Base-by-base conservation (phyloP, 345 rosid genomes). In the Laguncularia racemosa region DNA sequence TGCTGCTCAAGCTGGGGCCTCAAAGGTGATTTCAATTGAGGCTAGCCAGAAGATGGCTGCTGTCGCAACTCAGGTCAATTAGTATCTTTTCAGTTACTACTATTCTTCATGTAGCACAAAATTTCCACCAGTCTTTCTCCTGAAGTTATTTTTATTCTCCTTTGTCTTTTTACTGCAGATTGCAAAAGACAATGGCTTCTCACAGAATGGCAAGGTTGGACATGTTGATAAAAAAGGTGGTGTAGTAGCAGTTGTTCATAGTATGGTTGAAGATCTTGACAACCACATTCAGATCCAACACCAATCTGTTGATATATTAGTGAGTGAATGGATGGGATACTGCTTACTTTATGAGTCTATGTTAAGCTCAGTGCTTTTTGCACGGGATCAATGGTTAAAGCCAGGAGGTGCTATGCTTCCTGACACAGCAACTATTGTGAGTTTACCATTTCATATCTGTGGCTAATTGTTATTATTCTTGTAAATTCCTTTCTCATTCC, bases 291-390 rank as follows among this genome's bases (percentile, higher is more conserved):
- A 76, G 64, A 82, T 91, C 57, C 80, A 88, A 75, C 88, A 88
- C 14, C 84, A 76, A 13, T 49, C 57, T 16, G 57, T 78, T 13
- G 99, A 93, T 73, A 77, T 89, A 52, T 67, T 89, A 63, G 73
- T 89, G 64, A 93, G 97, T 59, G 99, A 93, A 71, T 93, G 99
- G 99, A 93, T 93, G 99, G 97, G 99, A 63, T 93, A 93, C 64
- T 89, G 99, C 81, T 68, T 93, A 55, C 79, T 93, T 7, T 89
- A 87, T 2, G 99, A 93, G 81, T 69, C 99, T 60, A 93, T 93
- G 97, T 91, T 93, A 43, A 79, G 71, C 67, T 93, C 99, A 23
- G 95, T 93, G 65, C 96, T 93, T 52, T 79, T 66, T 75, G 99
- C 97, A 55, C 82, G 99, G 72, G 99, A 93, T 69, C 78, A 65